phyloP scores from a whole-genome alignment of 176 grass and related monocot genomes.

The Ensete glaucum region DNA sequence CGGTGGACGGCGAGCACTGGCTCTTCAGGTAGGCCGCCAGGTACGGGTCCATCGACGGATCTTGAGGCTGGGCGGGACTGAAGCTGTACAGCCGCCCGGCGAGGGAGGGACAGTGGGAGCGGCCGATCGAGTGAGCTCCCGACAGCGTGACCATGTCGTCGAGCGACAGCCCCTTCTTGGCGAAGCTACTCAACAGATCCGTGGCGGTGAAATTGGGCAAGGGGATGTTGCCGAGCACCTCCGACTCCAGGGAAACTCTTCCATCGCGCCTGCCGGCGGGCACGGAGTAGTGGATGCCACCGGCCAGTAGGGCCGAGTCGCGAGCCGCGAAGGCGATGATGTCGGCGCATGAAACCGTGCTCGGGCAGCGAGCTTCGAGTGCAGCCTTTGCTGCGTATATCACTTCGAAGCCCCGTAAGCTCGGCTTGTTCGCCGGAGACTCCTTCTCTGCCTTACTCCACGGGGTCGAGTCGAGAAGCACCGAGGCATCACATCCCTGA shows the following conservation, averaged over 20 bases:
- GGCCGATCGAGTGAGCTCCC: slow-evolving; percentile 38
- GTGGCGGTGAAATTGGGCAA: background rate
- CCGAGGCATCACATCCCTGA: slow-evolving; percentile 41
- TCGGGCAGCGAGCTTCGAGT: slow-evolving; percentile 35
- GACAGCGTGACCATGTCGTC: slow-evolving; percentile 39
- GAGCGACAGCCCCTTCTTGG: slow-evolving; percentile 21
- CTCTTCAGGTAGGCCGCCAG: slow-evolving; percentile 23
- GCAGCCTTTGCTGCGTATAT: slow-evolving; percentile 45
- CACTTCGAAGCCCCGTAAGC: slow-evolving; percentile 43
- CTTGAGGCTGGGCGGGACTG: slow-evolving; percentile 7
- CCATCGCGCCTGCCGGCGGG: slow-evolving; percentile 46
- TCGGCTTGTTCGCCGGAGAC: slow-evolving; percentile 27
- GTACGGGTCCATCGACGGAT: slow-evolving; percentile 20
- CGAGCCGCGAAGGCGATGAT: slow-evolving; percentile 57
- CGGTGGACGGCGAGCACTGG: slow-evolving; percentile 31
- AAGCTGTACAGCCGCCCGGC: slow-evolving; percentile 32
- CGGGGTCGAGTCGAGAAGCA: slow-evolving; percentile 38
- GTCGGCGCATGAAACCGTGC: slow-evolving; percentile 81
- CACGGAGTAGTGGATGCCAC: slow-evolving; percentile 22
- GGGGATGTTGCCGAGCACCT: slow-evolving; percentile 30
- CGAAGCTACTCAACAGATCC: slow-evolving; percentile 22
- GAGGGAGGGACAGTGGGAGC: slow-evolving; percentile 38
- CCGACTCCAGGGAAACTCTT: slow-evolving; percentile 25
- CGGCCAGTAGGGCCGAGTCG: slow-evolving; percentile 18
- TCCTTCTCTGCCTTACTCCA: slow-evolving; percentile 31